phyloP scores from a whole-genome alignment of 2,329 filamentous ascomycete species.

The Keithomyces neogunnii region DNA sequence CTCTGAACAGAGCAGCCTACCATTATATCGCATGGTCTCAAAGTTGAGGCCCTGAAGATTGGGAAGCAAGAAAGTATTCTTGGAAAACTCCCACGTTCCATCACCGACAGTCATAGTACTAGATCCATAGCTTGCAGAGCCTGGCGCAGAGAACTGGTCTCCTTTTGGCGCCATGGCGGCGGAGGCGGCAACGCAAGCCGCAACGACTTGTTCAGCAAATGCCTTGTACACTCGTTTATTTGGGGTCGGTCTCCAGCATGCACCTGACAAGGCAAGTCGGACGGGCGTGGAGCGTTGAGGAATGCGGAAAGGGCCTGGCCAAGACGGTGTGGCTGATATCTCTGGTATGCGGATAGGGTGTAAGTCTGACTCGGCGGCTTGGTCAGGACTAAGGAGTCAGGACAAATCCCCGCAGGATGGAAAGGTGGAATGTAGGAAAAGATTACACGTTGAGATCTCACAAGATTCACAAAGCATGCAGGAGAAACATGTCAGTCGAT shows the following conservation, averaged over 20 bases:
- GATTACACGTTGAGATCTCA: background rate
- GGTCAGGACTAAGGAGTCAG: background rate
- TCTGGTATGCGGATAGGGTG: constrained; percentile 1
- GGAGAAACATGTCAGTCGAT: background rate
- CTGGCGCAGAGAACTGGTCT: constrained; percentile 57
- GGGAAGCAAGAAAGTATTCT: constrained; percentile 70
- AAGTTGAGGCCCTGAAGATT: constrained; percentile 71
- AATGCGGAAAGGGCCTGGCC: constrained; percentile 2
- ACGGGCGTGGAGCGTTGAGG: background rate
- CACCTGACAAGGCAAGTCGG: background rate
- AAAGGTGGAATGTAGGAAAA: background rate
- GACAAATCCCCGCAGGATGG: background rate
- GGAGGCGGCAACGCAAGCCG: constrained; percentile 19
- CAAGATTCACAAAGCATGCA: background rate
- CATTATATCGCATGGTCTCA: constrained; percentile 78
- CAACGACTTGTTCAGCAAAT: background rate
- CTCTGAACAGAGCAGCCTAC: constrained; percentile 30
- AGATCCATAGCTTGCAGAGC: constrained; percentile 64
- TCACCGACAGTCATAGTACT: constrained; percentile 71
- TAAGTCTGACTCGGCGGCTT: background rate
- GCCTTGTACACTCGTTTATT: background rate
- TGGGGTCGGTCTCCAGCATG: background rate
- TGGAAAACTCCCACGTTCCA: constrained; percentile 72
- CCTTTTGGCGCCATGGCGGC: constrained; percentile 53
- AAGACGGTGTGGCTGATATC: background rate